These are phyloP conservation scores for Viridothelium virens DNA, from an alignment of 495 filamentous ascomycete species.

Conservation along the genomic window DNA sequence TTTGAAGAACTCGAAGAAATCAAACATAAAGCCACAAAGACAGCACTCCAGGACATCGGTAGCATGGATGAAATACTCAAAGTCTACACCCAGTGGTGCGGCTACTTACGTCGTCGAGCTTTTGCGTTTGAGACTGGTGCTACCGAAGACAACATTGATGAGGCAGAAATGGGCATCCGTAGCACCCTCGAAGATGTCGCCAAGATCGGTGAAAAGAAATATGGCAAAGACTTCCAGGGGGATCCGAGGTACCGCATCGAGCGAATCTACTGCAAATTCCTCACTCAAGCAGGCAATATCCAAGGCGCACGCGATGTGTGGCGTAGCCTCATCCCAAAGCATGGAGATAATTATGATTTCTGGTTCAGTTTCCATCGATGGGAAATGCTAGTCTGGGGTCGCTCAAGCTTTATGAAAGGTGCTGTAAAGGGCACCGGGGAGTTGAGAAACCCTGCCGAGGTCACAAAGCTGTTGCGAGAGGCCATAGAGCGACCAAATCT, in stretches of 20 bases:
- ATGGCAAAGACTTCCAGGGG: slow-evolving; percentile 67
- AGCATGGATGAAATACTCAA: slow-evolving; percentile 81
- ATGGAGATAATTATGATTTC: slow-evolving; percentile 76
- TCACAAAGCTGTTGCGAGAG: slow-evolving; percentile 52
- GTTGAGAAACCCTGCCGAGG: neutral
- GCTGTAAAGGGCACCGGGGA: slow-evolving; percentile 29
- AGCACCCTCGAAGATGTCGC: slow-evolving; percentile 76
- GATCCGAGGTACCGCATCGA: slow-evolving; percentile 84
- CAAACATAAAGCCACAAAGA: slow-evolving; percentile 85
- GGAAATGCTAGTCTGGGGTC: slow-evolving; percentile 68
- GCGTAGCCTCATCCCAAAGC: slow-evolving; percentile 57
- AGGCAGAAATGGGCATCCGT: slow-evolving; percentile 82
- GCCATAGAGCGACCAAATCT: slow-evolving; percentile 61
- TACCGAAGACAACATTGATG: slow-evolving; percentile 80
- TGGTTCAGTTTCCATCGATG: slow-evolving; percentile 87
- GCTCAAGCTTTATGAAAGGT: slow-evolving; percentile 8
- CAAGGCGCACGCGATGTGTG: slow-evolving; percentile 63
- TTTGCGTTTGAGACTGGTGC: slow-evolving; percentile 57
- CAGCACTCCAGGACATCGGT: slow-evolving; percentile 60
- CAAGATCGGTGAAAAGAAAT: slow-evolving; percentile 65
- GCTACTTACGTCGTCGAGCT: slow-evolving; percentile 75
- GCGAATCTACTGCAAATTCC: slow-evolving; percentile 82
- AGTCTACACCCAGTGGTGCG: slow-evolving; percentile 87
- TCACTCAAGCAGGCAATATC: slow-evolving; percentile 66
- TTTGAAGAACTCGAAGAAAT: slow-evolving; percentile 78